Base-by-base conservation (phyloP, 352 stramenopile genomes). In the Globisporangium carolinianum region DNA sequence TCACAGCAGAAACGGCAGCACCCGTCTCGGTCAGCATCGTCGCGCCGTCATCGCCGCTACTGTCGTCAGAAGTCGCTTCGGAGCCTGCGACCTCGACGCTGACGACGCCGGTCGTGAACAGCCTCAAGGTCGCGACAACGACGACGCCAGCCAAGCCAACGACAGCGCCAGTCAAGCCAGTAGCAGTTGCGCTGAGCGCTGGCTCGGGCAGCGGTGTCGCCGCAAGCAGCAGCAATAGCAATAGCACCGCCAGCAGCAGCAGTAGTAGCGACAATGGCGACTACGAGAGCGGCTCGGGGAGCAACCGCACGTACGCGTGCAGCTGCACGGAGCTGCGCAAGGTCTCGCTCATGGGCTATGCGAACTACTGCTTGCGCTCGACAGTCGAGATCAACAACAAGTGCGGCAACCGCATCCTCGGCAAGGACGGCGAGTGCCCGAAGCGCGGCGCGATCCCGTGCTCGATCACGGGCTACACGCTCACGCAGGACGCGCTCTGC, bases 301-400 rank as follows among this genome's bases (percentile, higher is more conserved):
- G 58, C 7, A 72, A 51, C 39, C 45, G 73, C 45, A 65, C 69
- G 59, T 81, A 86, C 49, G 72, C 54, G 9, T 86, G 76, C 53
- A 55, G 61, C 45, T 86, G 76, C 58, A 67, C 60, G 32, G 63
- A 65, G 5, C 48, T 76, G 14, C 68, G 68, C 8, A 68, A 69
- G 35, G 81, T 87, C 15, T 91, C 81, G 53, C 72, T 91, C 32
- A 86, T 89, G 79, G 81, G 81, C 8, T 74, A 75, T 1, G 76
- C 81, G 0, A 75, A 91, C 61, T 91, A 91, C 49, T 91, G 81
- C 35, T 61, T 91, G 6, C 49, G 63, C 17, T 69, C 76, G 0
- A 65, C 61, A 5, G 78, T 73, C 1, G 37, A 61, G 7, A 67
- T 84, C 18, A 73, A 60, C 47, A 72, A 82, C 65, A 91, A 91